Percentiles rank a stretch among this genome's conserved stretches.
phyloP scores from a whole-genome alignment of 2,329 filamentous ascomycete species.

The Penicillium sp. region DNA sequence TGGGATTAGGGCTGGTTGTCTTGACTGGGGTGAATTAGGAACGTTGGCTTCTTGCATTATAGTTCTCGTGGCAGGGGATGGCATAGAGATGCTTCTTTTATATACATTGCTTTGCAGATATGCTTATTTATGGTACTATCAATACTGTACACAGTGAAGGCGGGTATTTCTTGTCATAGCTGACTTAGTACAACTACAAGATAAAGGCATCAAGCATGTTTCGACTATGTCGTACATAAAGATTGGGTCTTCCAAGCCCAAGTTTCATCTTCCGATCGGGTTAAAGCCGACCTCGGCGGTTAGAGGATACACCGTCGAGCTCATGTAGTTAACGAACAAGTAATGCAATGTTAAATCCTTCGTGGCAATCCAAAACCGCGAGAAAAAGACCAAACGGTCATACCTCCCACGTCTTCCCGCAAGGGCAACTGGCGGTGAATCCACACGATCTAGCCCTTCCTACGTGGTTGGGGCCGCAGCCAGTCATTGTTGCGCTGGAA shows the following conservation, averaged over 20 bases:
- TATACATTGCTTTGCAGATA: background rate
- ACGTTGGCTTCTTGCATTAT: background rate
- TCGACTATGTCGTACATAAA: conserved; percentile 7
- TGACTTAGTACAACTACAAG: background rate
- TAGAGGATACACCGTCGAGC: background rate
- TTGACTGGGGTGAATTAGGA: background rate
- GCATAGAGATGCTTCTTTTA: background rate
- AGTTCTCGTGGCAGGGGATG: background rate
- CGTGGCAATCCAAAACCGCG: background rate
- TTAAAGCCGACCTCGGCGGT: conserved; percentile 1
- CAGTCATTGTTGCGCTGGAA: conserved; percentile 27
- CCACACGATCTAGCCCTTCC: conserved; percentile 24
- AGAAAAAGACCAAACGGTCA: background rate
- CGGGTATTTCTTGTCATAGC: background rate
- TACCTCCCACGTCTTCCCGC: conserved; percentile 22
- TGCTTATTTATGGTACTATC: too few relatives aligned
- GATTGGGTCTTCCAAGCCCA: background rate
- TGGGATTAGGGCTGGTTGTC: background rate
- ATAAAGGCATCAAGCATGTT: too few relatives aligned
- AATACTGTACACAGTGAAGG: too few relatives aligned
- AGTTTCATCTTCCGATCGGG: background rate
- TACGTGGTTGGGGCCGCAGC: conserved; percentile 25
- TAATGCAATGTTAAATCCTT: background rate
- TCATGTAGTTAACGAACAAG: background rate
- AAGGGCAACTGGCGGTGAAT: conserved; percentile 29